Conservation (phyloP, 352 stramenopile genomes). For the Pythium rhizo-oryzae region DNA sequence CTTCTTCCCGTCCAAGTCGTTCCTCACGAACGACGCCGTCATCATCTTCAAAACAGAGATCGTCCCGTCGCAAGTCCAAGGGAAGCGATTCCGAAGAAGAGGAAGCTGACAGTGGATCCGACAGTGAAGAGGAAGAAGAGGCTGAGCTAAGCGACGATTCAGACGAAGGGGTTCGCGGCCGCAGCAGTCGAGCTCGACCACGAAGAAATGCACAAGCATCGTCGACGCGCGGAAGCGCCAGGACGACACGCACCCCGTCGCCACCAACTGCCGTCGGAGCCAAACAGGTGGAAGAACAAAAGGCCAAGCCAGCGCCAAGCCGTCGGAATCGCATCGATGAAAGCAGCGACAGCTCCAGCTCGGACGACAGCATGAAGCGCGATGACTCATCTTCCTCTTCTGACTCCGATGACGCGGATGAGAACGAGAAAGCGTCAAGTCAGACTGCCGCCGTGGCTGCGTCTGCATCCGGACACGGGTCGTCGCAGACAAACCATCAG, state of each 20-base stretch:
- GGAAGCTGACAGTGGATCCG: slow-evolving; percentile 15
- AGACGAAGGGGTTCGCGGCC: not conserved
- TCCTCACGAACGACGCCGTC: not conserved
- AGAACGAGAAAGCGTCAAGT: not conserved
- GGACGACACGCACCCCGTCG: not conserved
- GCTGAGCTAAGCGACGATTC: slow-evolving; percentile 21
- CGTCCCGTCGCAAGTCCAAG: slow-evolving; percentile 13
- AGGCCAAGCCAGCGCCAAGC: not conserved
- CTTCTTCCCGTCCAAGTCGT: slow-evolving; percentile 1
- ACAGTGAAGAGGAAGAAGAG: slow-evolving; percentile 29
- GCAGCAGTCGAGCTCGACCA: slow-evolving; percentile 1
- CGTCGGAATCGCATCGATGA: slow-evolving; percentile 31
- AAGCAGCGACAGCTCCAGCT: slow-evolving; percentile 72
- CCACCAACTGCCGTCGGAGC: not conserved
- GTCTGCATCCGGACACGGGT: not conserved
- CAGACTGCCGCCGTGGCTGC: not conserved
- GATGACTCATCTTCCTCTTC: slow-evolving; percentile 29
- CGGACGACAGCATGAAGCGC: slow-evolving; percentile 46
- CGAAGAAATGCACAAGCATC: slow-evolving; percentile 4
- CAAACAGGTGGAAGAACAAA: not conserved
- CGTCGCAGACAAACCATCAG: not conserved
- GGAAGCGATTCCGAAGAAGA: slow-evolving; percentile 28
- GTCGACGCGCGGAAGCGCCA: not conserved
- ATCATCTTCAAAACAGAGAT: not conserved
- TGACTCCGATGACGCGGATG: slow-evolving; percentile 17